phyloP scores from a whole-genome alignment of 2,329 filamentous ascomycete species.

The Colletotrichum liriopes region DNA sequence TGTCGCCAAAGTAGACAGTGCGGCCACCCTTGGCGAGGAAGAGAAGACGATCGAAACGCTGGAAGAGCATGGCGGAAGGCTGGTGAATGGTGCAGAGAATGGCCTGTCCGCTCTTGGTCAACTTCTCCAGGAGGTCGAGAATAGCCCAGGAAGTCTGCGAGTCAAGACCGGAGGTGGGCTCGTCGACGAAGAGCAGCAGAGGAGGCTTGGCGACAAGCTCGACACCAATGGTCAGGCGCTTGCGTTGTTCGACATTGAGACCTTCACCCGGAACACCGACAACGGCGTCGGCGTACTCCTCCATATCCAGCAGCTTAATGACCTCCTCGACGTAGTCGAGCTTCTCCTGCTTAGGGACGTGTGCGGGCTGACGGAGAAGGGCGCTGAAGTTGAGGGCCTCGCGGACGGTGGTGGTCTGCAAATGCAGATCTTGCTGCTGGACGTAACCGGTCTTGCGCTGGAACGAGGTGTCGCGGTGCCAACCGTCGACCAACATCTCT shows the following conservation, averaged over 20 bases:
- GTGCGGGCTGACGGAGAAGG: slow-evolving; percentile 84
- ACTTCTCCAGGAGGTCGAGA: slow-evolving; percentile 87
- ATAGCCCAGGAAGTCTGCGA: slow-evolving; percentile 96
- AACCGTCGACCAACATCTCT: slow-evolving; percentile 80
- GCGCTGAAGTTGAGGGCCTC: slow-evolving; percentile 92
- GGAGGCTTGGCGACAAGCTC: slow-evolving; percentile 94
- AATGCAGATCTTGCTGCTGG: slow-evolving; percentile 92
- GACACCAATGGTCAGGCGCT: slow-evolving; percentile 94
- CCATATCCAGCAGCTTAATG: slow-evolving; percentile 92
- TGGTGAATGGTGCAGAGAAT: slow-evolving; percentile 99
- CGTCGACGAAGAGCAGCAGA: slow-evolving; percentile 91
- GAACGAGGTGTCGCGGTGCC: slow-evolving; percentile 83
- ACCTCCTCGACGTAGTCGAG: slow-evolving; percentile 90
- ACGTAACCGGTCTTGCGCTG: slow-evolving; percentile 94
- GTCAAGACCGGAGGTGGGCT: slow-evolving; percentile 95
- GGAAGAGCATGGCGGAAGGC: slow-evolving; percentile 95
- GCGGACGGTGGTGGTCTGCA: slow-evolving; percentile 87
- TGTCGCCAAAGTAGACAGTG: slow-evolving; percentile 87
- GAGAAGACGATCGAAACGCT: slow-evolving; percentile 87
- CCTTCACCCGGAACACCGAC: slow-evolving; percentile 93
- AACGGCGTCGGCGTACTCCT: slow-evolving; percentile 89
- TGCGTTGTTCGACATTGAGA: slow-evolving; percentile 79
- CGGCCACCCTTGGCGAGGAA: slow-evolving; percentile 83
- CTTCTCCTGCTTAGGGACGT: slow-evolving; percentile 83
- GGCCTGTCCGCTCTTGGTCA: slow-evolving; percentile 90